Conservation (phyloP, 306 rosid species). For the Fragaria iinumae region DNA sequence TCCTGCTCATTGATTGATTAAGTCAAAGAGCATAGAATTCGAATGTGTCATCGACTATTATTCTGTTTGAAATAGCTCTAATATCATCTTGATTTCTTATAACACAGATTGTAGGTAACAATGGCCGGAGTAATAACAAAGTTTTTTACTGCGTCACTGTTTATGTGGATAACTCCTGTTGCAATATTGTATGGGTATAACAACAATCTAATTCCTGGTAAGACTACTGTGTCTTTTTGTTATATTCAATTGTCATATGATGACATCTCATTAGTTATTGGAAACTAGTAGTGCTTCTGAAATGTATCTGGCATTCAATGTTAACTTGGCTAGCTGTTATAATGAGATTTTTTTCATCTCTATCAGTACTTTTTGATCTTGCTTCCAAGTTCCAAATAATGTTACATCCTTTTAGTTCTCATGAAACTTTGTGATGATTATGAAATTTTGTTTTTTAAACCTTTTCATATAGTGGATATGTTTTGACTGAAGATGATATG, state of each 20-base stretch:
- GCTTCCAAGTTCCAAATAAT: not conserved
- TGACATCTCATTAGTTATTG: not conserved
- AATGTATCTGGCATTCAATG: not conserved
- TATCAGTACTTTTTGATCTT: not conserved
- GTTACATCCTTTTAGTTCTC: not conserved
- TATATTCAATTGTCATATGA: not conserved
- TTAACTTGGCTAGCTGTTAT: not conserved
- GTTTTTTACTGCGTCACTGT: conserved; percentile 63
- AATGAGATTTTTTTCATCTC: not conserved
- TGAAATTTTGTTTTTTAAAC: not conserved
- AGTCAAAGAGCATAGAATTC: not conserved
- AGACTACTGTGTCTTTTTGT: conserved; percentile 10
- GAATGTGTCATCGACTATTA: not conserved
- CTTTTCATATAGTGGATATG: not conserved
- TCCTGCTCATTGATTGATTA: not conserved
- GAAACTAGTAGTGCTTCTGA: not conserved
- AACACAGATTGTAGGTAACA: conserved; percentile 34
- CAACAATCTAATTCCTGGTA: conserved; percentile 77
- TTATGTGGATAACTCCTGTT: conserved; percentile 77
- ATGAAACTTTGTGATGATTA: not conserved
- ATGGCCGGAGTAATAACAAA: conserved; percentile 64
- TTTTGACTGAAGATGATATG: not conserved
- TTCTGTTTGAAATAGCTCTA: not conserved
- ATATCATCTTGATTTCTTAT: not conserved
- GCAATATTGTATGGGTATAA: conserved; percentile 70